Conservation (phyloP, 2,329 filamentous ascomycete genomes). For the Falciphora oryzae region DNA sequence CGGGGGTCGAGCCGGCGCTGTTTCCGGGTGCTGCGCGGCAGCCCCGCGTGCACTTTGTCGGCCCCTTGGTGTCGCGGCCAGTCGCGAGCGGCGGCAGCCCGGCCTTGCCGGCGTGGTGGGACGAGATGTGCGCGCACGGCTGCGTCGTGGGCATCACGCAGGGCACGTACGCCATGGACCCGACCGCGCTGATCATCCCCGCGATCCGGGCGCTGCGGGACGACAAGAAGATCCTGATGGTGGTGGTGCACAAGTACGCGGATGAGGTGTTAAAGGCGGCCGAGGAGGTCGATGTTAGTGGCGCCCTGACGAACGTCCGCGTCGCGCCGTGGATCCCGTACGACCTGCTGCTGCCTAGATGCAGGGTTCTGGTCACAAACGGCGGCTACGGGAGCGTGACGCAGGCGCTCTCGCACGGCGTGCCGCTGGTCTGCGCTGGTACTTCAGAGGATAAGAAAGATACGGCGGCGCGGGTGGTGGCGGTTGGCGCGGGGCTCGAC, state of each 20-base stretch:
- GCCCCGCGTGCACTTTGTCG: conserved; percentile 15
- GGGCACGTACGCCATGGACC: conserved; percentile 15
- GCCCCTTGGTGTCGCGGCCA: conserved; percentile 10
- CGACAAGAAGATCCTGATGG: conserved; percentile 12
- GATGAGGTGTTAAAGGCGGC: conserved; percentile 11
- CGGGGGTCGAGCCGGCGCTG: not conserved
- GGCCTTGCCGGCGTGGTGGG: conserved; percentile 17
- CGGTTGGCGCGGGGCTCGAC: conserved; percentile 19
- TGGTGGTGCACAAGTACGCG: conserved; percentile 13
- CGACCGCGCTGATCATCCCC: conserved; percentile 14
- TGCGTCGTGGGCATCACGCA: conserved; percentile 19
- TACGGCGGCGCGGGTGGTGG: conserved; percentile 17
- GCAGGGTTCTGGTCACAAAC: conserved; percentile 19
- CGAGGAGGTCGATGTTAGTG: not conserved
- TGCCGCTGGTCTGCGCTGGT: conserved; percentile 19
- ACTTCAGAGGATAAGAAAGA: conserved; percentile 19
- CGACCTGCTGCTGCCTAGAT: conserved; percentile 17
- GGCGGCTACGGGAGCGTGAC: conserved; percentile 18
- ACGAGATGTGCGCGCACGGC: conserved; percentile 17
- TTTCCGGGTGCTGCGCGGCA: conserved; percentile 15
- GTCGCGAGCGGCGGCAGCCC: conserved; percentile 5
- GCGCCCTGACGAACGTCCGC: conserved; percentile 12
- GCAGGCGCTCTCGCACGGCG: conserved; percentile 16
- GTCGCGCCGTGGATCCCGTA: conserved; percentile 15
- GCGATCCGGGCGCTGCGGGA: conserved; percentile 15